Evolutionary conservation across 2,329 filamentous ascomycete species (phyloP).

Genomic region (Penicillium sclerotiorum): DNA sequence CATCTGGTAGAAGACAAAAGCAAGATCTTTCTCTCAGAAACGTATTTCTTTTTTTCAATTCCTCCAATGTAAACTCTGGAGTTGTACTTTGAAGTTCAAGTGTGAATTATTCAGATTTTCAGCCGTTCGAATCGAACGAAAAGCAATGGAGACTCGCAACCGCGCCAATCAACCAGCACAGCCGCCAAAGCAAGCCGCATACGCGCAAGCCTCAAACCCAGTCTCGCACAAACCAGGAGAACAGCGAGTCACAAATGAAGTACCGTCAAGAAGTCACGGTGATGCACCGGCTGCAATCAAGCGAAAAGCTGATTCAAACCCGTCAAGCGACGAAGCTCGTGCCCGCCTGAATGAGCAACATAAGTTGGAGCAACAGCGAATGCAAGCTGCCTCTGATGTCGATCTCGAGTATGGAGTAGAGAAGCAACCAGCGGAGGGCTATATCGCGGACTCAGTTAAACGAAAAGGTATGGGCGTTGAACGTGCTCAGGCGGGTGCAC

Average conservation of each 20-base stretch:
- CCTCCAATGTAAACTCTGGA: too few relatives aligned
- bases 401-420: slow-evolving; percentile 41
- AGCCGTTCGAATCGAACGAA: too few relatives aligned
- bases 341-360: slow-evolving; percentile 22
- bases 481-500: slow-evolving; percentile 36
- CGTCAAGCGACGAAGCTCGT: slow-evolving; percentile 31
- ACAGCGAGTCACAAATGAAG: slow-evolving; percentile 19
- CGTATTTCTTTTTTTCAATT: not conserved
- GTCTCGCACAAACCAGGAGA: slow-evolving; percentile 33
- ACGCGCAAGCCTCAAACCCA: slow-evolving; percentile 37
- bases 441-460: slow-evolving; percentile 36
- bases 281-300: slow-evolving; percentile 27
- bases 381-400: slow-evolving; percentile 27
- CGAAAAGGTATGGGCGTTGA: slow-evolving; percentile 24
- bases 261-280: slow-evolving; percentile 22
- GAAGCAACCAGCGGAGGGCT: slow-evolving; percentile 38
- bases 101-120: too few relatives aligned
- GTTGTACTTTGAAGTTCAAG: too few relatives aligned
- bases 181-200: slow-evolving; percentile 39
- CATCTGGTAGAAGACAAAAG: slow-evolving; percentile 2
- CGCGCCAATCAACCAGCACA: slow-evolving; percentile 27
- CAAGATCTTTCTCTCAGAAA: not conserved
- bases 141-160: slow-evolving; percentile 24
- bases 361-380: slow-evolving; percentile 13
- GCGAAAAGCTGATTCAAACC: slow-evolving; percentile 27